Evolutionary conservation across 1,284 basidiomycete genomes (phyloP).

Genomic region (Trichosporon asahii): DNA sequence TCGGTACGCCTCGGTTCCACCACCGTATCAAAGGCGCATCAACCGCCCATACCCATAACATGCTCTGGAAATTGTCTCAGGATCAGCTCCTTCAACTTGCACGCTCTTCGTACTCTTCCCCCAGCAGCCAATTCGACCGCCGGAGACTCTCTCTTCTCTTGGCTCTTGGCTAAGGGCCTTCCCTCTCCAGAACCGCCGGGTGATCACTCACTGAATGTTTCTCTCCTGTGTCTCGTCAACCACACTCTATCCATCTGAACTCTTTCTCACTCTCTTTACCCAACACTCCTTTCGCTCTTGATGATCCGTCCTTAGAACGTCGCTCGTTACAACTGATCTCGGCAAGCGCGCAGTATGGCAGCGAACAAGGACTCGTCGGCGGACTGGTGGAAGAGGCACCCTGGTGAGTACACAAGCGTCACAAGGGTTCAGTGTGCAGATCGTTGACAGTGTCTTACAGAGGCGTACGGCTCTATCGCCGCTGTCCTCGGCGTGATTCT

Average conservation of each 20-base stretch:
- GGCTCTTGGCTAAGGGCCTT: background rate
- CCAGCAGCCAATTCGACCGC: background rate
- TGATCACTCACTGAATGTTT: background rate
- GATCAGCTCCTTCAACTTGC: background rate
- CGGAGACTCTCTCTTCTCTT: background rate
- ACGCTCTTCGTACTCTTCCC: background rate
- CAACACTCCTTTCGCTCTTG: background rate
- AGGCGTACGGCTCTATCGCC: slow-evolving; percentile 12
- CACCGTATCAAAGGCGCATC: background rate
- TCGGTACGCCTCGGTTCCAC: background rate
- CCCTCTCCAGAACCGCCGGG: background rate
- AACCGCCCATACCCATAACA: background rate
- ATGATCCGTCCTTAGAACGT: background rate
- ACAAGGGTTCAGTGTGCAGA: background rate
- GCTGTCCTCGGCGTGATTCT: slow-evolving; percentile 5
- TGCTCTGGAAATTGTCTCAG: background rate
- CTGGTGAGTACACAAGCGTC: background rate
- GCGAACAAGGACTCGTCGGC: background rate
- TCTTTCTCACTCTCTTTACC: background rate
- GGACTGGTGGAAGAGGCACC: slow-evolving; percentile 13
- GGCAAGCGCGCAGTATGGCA: background rate
- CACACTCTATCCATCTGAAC: background rate
- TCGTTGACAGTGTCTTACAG: background rate
- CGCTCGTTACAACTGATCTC: background rate
- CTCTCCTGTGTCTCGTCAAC: background rate